These are phyloP conservation scores for Oryza glaberrima DNA, from an alignment of 176 grass and related monocot species.

Conservation along the genomic window DNA sequence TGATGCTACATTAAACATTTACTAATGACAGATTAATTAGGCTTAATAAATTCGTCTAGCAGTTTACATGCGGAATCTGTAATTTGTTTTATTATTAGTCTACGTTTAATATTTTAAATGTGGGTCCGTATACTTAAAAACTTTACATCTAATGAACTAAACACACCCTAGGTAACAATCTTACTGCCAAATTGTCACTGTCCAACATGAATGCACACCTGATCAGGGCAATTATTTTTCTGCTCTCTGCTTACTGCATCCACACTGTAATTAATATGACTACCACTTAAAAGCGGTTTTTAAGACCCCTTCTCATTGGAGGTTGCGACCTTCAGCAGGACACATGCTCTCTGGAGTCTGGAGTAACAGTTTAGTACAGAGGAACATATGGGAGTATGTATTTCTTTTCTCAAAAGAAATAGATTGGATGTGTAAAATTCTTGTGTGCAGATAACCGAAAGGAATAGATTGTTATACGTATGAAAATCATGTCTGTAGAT, in stretches of 20 bases:
- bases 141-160: no score
- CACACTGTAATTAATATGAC: not conserved
- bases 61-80: no score
- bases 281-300: slow-evolving; percentile 3
- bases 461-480: no score
- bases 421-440: not conserved
- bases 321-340: not conserved
- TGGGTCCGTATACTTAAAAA: no score
- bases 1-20: no score
- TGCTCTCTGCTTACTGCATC: slow-evolving; percentile 4
- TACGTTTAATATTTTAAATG: no score
- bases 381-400: not conserved
- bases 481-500: not conserved
- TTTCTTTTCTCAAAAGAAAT: not conserved
- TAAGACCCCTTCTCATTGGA: not conserved
- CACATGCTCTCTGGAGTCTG: not conserved
- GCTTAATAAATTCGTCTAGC: no score
- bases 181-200: not conserved
- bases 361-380: no score
- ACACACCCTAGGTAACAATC: not conserved
- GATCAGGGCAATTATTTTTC: not conserved
- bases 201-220: not conserved
- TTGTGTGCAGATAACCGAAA: not conserved
- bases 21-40: no score
- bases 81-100: no score